Conservation (phyloP, 2,329 filamentous ascomycete species). For the Cryphonectria nitschkei region DNA sequence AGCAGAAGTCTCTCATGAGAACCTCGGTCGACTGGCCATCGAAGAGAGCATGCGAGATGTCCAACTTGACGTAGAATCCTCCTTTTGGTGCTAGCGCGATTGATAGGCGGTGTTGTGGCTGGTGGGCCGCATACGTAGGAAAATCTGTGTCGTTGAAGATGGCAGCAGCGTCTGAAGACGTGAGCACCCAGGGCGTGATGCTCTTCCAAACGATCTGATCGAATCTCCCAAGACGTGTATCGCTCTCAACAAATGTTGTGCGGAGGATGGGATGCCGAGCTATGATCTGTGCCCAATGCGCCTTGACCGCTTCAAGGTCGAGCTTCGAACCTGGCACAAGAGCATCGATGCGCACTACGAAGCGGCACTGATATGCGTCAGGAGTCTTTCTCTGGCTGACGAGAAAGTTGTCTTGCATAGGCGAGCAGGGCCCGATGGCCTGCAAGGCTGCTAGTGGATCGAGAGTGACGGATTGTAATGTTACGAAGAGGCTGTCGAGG, state of each 20-base stretch:
- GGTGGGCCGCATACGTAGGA: neutral
- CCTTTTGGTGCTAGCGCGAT: slow-evolving; percentile 30
- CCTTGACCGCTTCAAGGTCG: slow-evolving; percentile 21
- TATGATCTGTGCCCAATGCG: slow-evolving; percentile 31
- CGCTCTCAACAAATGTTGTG: slow-evolving; percentile 33
- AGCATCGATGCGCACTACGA: slow-evolving; percentile 31
- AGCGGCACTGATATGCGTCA: slow-evolving; percentile 32
- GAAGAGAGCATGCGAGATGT: slow-evolving; percentile 33
- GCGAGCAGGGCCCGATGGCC: slow-evolving; percentile 34
- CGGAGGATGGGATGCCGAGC: slow-evolving; percentile 32
- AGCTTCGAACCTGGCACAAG: slow-evolving; percentile 8
- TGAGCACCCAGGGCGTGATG: slow-evolving; percentile 29
- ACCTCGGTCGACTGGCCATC: slow-evolving; percentile 34
- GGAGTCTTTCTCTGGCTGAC: slow-evolving; percentile 31
- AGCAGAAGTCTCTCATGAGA: slow-evolving; percentile 32
- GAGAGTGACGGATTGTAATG: slow-evolving; percentile 24
- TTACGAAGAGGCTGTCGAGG: slow-evolving; percentile 28
- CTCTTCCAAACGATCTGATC: slow-evolving; percentile 32
- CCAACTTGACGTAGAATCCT: slow-evolving; percentile 30
- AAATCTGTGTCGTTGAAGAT: neutral
- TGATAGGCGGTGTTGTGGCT: slow-evolving; percentile 25
- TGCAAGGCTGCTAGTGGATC: slow-evolving; percentile 31
- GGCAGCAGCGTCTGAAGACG: neutral
- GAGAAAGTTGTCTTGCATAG: slow-evolving; percentile 34
- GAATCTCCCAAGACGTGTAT: slow-evolving; percentile 30